Conservation (phyloP, 495 filamentous ascomycete genomes). For the Pyrenopolyporus hunteri region DNA sequence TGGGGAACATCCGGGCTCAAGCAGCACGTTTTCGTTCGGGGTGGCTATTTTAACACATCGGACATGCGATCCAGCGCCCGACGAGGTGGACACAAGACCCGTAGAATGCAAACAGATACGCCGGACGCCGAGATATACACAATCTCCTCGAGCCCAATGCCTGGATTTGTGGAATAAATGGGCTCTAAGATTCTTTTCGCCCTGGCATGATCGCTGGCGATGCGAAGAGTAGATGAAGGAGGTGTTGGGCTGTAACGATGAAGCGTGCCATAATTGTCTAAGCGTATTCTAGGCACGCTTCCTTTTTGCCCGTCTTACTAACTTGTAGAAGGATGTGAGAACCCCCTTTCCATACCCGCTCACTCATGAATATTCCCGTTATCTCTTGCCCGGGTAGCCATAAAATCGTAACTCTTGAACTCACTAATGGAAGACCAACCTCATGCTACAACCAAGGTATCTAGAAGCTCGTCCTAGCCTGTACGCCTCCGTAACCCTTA, state of each 20-base stretch:
- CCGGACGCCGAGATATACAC: neutral
- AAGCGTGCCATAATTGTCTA: too few species aligned
- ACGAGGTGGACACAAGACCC: neutral
- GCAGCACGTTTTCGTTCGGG: constrained; percentile 5
- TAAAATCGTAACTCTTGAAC: neutral
- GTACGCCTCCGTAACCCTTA: constrained; percentile 32
- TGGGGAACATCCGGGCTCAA: constrained; percentile 4
- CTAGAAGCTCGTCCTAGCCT: constrained; percentile 35
- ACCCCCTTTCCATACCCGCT: neutral
- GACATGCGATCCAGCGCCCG: neutral
- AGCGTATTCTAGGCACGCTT: neutral
- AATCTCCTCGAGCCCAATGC: neutral
- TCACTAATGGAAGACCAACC: neutral
- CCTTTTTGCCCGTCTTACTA: constrained; percentile 32
- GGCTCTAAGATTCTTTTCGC: constrained; percentile 1
- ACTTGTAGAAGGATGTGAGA: constrained; percentile 42
- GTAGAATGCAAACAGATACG: constrained; percentile 7
- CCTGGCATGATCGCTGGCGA: constrained; percentile 4
- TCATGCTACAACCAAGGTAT: constrained; percentile 29
- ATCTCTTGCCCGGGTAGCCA: neutral
- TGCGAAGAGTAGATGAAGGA: constrained; percentile 8
- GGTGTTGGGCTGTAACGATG: too few species aligned
- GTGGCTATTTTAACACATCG: neutral
- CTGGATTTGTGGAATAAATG: neutral
- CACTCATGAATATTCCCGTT: too few species aligned